Evolutionary conservation across 78 protist genomes (phyloP).

Genomic region (Dictyostelium intermedium): DNA sequence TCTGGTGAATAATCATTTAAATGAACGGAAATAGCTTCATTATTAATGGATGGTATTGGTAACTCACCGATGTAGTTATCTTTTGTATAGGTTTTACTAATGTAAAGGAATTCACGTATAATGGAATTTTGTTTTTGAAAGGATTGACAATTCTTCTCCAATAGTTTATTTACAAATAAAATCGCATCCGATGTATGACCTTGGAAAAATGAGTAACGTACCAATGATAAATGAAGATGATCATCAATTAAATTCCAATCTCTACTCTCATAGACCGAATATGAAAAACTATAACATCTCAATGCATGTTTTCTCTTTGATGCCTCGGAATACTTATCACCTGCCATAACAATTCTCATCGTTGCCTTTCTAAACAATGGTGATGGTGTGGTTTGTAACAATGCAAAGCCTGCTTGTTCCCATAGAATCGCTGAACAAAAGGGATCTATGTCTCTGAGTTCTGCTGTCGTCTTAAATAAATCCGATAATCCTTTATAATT

Average conservation of each 20-base stretch:
- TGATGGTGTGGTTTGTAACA: conserved; percentile 16
- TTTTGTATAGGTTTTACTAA: conserved; percentile 33
- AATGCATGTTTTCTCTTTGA: conserved; percentile 57
- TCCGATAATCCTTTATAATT: conserved; percentile 47
- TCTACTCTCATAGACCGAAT: conserved; percentile 60
- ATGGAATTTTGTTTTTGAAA: conserved; percentile 62
- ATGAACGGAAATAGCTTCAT: conserved; percentile 13
- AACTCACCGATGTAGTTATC: conserved; percentile 67
- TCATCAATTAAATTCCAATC: conserved; percentile 72
- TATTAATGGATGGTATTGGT: conserved; percentile 39
- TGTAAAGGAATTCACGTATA: conserved; percentile 66
- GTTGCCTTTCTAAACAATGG: conserved; percentile 67
- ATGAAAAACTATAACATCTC: conserved; percentile 53
- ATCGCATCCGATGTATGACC: conserved; percentile 68
- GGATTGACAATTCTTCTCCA: conserved; percentile 72
- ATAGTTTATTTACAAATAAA: conserved; percentile 47
- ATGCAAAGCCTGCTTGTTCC: conserved; percentile 70
- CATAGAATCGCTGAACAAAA: conserved; percentile 61
- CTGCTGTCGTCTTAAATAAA: conserved; percentile 50
- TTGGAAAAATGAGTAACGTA: conserved; percentile 68
- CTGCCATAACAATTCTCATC: conserved; percentile 66
- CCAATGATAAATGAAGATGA: conserved; percentile 68
- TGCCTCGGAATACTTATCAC: conserved; percentile 64
- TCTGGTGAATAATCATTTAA: conserved; percentile 52
- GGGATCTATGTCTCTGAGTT: conserved; percentile 30